A percentile compares a stretch with the other conserved stretches of the same genome.
Conservation (phyloP, 352 stramenopile genomes). For the Phytophthora nicotianae region DNA sequence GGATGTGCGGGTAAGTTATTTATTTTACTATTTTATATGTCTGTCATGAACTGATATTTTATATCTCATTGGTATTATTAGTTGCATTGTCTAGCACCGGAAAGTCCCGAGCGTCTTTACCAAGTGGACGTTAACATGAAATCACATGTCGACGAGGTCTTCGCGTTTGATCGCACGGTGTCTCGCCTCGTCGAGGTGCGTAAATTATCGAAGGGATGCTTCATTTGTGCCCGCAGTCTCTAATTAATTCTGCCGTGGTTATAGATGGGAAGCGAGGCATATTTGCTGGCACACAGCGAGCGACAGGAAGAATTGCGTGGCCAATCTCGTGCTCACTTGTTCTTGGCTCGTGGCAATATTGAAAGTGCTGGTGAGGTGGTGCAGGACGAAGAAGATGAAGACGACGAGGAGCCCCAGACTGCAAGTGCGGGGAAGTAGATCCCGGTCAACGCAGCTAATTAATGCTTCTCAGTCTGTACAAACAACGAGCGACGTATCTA, state of each 20-base stretch:
- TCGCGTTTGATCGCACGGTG: slow-evolving; percentile 88
- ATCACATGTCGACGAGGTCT: slow-evolving; percentile 76
- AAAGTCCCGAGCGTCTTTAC: slow-evolving; percentile 66
- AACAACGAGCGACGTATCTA: slow-evolving; percentile 12
- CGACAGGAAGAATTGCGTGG: slow-evolving; percentile 24
- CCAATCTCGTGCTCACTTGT: slow-evolving; percentile 30
- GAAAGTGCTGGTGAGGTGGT: slow-evolving; percentile 15
- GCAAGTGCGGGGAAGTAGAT: slow-evolving; percentile 32
- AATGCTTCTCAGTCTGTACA: slow-evolving; percentile 7
- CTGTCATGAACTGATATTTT: slow-evolving; percentile 9
- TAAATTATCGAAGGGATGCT: too few species aligned
- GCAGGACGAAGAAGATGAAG: slow-evolving; percentile 29
- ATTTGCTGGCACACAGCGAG: slow-evolving; percentile 61
- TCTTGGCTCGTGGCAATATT: slow-evolving; percentile 23
- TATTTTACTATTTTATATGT: background rate
- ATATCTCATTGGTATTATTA: slow-evolving; percentile 27
- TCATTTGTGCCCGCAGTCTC: too few species aligned
- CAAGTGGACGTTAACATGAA: slow-evolving; percentile 62
- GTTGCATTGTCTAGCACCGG: slow-evolving; percentile 77
- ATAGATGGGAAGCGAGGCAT: slow-evolving; percentile 78
- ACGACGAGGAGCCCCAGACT: slow-evolving; percentile 25
- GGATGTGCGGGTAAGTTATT: slow-evolving; percentile 58
- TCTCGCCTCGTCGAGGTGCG: slow-evolving; percentile 84
- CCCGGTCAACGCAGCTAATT: background rate
- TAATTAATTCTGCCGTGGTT: background rate